Evolutionary conservation across 139 green algal genomes (phyloP).

Genomic region (Chlorella ohadii): DNA sequence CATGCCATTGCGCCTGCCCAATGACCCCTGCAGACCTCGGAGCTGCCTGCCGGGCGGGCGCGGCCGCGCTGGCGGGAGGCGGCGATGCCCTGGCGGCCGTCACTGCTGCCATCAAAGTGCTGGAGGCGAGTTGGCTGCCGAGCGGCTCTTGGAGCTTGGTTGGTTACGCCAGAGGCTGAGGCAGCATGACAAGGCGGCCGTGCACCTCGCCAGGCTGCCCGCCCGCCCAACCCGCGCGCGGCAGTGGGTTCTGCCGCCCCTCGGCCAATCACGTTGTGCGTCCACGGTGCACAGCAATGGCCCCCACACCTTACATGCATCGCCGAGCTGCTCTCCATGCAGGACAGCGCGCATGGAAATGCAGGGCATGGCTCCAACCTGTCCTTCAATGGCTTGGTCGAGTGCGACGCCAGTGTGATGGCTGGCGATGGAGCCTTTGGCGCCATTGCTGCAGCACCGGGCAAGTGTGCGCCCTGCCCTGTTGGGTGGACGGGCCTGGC

Average conservation of each 20-base stretch:
- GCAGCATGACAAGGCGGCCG: too few relatives aligned
- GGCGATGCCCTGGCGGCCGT: constrained; percentile 53
- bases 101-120: constrained; percentile 51
- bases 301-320: too few relatives aligned
- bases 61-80: constrained; percentile 37
- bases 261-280: too few relatives aligned
- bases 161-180: neutral
- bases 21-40: constrained; percentile 46
- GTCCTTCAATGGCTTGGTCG: constrained; percentile 70
- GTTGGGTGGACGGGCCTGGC: too few relatives aligned
- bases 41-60: constrained; percentile 52
- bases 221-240: neutral
- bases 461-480: neutral
- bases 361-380: constrained; percentile 84
- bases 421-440: constrained; percentile 66
- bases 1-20: neutral
- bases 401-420: constrained; percentile 88
- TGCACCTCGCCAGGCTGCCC: neutral
- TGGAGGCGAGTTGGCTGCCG: constrained; percentile 58
- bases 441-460: constrained; percentile 13
- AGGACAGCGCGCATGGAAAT: constrained; percentile 79
- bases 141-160: neutral
- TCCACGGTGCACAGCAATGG: too few relatives aligned
- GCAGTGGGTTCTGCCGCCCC: too few relatives aligned
- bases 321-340: neutral